A percentile compares a stretch with the other conserved stretches of the same genome.
Evolutionary conservation across 768 basidiomycete genomes (phyloP).

Genomic region (Lactarius tabidus): DNA sequence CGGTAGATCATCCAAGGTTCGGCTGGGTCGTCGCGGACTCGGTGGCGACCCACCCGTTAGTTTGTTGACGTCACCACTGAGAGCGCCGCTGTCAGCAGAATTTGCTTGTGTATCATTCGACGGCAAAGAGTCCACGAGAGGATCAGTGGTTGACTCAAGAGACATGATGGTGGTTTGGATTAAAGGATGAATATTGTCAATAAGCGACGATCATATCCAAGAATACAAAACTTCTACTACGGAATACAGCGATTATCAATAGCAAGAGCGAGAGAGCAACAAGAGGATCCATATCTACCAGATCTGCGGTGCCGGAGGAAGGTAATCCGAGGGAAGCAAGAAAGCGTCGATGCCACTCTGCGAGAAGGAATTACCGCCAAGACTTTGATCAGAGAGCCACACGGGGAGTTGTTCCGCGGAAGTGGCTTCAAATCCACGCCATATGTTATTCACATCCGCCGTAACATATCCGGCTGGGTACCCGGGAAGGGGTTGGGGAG

Average conservation of each 20-base stretch:
- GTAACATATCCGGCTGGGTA: slow-evolving; percentile 27
- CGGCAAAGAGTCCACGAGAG: background rate
- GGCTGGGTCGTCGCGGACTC: background rate
- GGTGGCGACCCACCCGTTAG: background rate
- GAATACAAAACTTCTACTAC: slow-evolving; percentile 17
- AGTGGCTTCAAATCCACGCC: slow-evolving; percentile 70
- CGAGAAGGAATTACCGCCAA: slow-evolving; percentile 70
- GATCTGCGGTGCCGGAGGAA: slow-evolving; percentile 68
- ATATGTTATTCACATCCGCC: slow-evolving; percentile 60
- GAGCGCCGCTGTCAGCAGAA: background rate
- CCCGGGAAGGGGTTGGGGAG: slow-evolving; percentile 25
- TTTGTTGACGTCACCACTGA: background rate
- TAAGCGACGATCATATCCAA: slow-evolving; percentile 8
- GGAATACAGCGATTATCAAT: slow-evolving; percentile 9
- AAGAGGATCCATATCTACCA: slow-evolving; percentile 44
- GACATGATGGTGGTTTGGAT: slow-evolving; percentile 16
- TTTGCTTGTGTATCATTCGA: background rate
- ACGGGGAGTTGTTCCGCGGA: slow-evolving; percentile 74
- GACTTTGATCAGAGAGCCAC: slow-evolving; percentile 81
- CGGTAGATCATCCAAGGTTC: background rate
- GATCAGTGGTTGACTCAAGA: background rate
- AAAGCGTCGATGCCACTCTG: slow-evolving; percentile 87
- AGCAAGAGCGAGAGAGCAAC: slow-evolving; percentile 3
- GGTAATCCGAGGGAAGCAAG: slow-evolving; percentile 69
- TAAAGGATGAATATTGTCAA: background rate